Conservation (phyloP, 2,329 filamentous ascomycete genomes). For the Nemania diffusa region DNA sequence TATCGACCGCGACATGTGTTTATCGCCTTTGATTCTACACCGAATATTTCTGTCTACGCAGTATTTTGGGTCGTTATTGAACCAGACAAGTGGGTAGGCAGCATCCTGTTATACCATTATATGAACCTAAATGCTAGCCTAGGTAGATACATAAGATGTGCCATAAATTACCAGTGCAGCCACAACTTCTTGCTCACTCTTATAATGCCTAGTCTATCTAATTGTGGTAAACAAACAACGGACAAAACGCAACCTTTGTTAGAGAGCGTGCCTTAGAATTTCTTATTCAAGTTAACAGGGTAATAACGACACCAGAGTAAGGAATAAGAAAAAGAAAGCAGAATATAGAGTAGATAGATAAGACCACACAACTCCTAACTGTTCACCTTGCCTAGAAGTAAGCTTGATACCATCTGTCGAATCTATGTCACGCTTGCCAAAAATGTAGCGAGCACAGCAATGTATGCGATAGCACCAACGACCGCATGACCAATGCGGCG, state of each 20-base stretch:
- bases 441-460: slow-evolving; percentile 34
- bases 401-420: background rate
- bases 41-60: no score
- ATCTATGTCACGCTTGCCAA: slow-evolving; percentile 17
- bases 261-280: background rate
- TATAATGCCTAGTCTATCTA: background rate
- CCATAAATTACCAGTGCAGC: no score
- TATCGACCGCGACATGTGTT: no score
- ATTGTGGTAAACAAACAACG: background rate
- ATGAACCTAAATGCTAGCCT: no score
- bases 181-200: background rate
- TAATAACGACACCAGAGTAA: background rate
- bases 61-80: no score
- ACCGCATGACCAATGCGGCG: slow-evolving; percentile 27
- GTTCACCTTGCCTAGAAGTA: background rate
- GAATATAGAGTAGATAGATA: background rate
- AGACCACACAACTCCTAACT: background rate
- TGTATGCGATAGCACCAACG: slow-evolving; percentile 36
- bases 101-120: no score
- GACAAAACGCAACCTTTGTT: background rate
- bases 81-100: no score
- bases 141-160: no score
- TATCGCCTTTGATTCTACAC: no score
- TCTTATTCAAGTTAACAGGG: background rate
- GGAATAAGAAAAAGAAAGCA: background rate